These are phyloP conservation scores for Backusella tarrabulga DNA, from an alignment of 192 early-diverging fungal species.

Conservation along the genomic window DNA sequence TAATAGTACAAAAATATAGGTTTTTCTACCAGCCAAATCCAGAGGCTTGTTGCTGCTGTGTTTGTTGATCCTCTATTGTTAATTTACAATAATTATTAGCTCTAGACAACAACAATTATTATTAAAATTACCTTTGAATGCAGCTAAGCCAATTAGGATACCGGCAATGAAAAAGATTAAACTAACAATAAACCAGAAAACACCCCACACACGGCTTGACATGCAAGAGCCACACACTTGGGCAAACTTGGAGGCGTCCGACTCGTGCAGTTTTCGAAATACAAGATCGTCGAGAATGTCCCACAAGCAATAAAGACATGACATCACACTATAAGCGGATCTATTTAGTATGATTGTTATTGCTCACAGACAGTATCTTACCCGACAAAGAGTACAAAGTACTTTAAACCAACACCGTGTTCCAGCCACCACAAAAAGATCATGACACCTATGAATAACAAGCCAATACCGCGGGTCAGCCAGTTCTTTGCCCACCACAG, in stretches of 20 bases:
- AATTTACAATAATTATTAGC: neutral
- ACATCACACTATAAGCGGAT: conserved; percentile 74
- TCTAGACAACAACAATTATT: neutral
- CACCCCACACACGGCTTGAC: conserved; percentile 83
- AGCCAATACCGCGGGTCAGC: conserved; percentile 76
- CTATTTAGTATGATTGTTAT: neutral
- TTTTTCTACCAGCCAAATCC: conserved; percentile 34
- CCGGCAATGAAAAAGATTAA: conserved; percentile 77
- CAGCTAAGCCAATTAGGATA: conserved; percentile 76
- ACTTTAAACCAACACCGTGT: conserved; percentile 71
- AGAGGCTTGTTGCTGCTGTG: conserved; percentile 31
- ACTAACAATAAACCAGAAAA: conserved; percentile 88
- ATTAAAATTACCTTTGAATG: conserved; percentile 61
- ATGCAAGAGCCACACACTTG: conserved; percentile 65
- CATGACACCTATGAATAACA: conserved; percentile 82
- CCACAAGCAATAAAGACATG: conserved; percentile 88
- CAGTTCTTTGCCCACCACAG: conserved; percentile 91
- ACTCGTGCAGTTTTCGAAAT: conserved; percentile 88
- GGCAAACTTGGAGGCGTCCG: conserved; percentile 90
- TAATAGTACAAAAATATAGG: neutral
- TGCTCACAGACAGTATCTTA: conserved; percentile 24
- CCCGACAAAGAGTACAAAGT: conserved; percentile 94
- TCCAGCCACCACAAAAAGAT: conserved; percentile 84
- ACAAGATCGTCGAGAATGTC: conserved; percentile 96
- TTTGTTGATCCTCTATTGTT: conserved; percentile 26